Conservation (phyloP, 164 flowering plant genomes). For the Paratinospora sagittata region DNA sequence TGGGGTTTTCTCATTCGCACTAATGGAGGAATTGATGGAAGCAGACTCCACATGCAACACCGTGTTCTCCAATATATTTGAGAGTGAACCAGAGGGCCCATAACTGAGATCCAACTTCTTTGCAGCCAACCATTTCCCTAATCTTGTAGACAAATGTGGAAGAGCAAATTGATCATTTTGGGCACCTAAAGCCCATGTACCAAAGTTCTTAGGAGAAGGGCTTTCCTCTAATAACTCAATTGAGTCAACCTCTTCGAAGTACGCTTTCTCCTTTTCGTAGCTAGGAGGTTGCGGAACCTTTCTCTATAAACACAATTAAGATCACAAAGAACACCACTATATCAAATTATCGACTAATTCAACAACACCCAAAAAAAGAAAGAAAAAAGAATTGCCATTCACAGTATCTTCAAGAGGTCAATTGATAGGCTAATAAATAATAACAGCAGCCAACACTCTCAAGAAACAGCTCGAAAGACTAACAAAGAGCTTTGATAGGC, state of each 20-base stretch:
- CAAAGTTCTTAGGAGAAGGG: constrained; percentile 74
- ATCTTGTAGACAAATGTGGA: constrained; percentile 52
- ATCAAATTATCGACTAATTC: not conserved
- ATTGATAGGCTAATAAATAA: not conserved
- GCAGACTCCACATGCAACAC: constrained; percentile 26
- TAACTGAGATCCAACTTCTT: constrained; percentile 37
- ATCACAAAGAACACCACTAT: not conserved
- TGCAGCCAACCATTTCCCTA: constrained; percentile 60
- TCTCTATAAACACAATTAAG: constrained; percentile 31
- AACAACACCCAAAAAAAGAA: too few relatives aligned
- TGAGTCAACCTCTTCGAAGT: constrained; percentile 86
- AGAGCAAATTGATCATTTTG: constrained; percentile 29
- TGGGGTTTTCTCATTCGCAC: constrained; percentile 31
- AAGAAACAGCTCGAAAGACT: too few relatives aligned
- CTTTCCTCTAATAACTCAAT: constrained; percentile 86
- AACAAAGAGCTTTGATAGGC: too few relatives aligned
- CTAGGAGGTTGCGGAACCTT: constrained; percentile 38
- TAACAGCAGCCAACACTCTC: too few relatives aligned
- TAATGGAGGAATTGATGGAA: constrained; percentile 16
- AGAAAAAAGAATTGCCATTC: too few relatives aligned
- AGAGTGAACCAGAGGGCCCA: constrained; percentile 46
- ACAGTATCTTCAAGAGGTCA: too few relatives aligned
- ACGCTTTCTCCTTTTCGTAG: constrained; percentile 64
- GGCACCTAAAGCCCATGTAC: constrained; percentile 56
- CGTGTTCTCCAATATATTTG: constrained; percentile 57